Evolutionary conservation across 352 stramenopile genomes (phyloP), one percentile per base, ranked within the genome.

Genomic region (Phytophthora meadii): DNA sequence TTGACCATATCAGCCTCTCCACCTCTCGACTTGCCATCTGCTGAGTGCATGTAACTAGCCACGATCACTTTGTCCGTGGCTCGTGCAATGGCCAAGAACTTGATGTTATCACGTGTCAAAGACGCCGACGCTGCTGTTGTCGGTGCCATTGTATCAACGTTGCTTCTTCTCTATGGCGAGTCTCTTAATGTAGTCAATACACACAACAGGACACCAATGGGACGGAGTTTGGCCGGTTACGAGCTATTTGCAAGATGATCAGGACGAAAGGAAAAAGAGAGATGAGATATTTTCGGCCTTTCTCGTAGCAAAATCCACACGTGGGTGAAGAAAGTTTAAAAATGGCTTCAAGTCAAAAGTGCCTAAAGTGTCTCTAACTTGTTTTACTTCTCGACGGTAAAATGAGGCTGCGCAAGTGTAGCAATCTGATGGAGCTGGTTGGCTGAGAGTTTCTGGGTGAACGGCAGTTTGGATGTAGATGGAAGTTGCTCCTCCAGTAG

Each of bases 1-100:
- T 65, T 71, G 50, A 58, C 68, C 44, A 90, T 67, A 32, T 94
- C 87, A 5, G 72, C 79, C 48, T 86, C 82, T 8, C 76, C 73
- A 17, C 47, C 55, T n/a, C 61, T 55, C 22, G 49, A 36, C n/a
- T 80, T 72, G 19, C 68, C 61, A 48, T 81, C 84, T 25, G 82
- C 77, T 32, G 80, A 76, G 68, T 94, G 84, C 54, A 92, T 61
- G 71, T 94, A 93, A 48, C 77, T 84, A n/a, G 78, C 78, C 47
- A 94, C 76, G 57, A 94, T 83, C 45, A 81, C 76, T 72, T 94
- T 94, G 71, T 94, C 87, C 6, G 82, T 89, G 22, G 84, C 87
- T 9, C 87, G 84, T 24, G 87, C 87, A 45, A 94, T 89, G 48
- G 82, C 84, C 47, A 94, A 46, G 62, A 94, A 94, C 81, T 93